Evolutionary conservation across 257 asterid genomes (phyloP), one percentile per base, ranked within the genome.

Genomic region (Cruciata laevipes): DNA sequence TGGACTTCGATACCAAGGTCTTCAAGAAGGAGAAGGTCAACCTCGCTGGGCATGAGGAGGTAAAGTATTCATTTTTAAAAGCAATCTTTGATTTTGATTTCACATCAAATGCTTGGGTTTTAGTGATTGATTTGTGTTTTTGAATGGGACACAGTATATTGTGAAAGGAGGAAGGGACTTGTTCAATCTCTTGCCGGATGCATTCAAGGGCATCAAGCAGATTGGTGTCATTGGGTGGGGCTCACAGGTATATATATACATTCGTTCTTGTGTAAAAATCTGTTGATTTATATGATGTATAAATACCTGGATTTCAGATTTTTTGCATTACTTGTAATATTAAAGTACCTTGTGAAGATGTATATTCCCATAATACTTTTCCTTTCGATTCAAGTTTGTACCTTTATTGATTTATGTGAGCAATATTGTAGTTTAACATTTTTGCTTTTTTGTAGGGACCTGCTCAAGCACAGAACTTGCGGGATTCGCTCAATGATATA

Each of bases 151-250:
- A 79, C 49, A 89, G 98, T 90, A 78, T 84, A 89, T 93, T 84
- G 98, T 93, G 75, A 85, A 87, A 78, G 98, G 98, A 81, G 98
- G 98, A 20, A 93, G 97, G 75, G 79, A 93, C 69, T 78, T 93
- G 88, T 93, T 93, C 85, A 83, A 80, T 68, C 59, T 81, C 73
- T 77, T 93, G 84, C 97, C 97, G 0, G 95, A 88, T 68, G 95
- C 98, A 47, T 93, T 93, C 74, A 93, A 89, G 79, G 97, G 96
- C 17, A 75, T 93, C 51, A 93, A 90, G 81, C 98, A 93, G 86
- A 90, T 93, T 79, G 98, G 98, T 56, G 97, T 89, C 59, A 90
- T 93, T 57, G 98, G 98, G 59, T 93, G 98, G 98, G 98, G 98
- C 14, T 93, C 98, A 25, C 96, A 93, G 96, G 98, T 92, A 42